These are phyloP conservation scores for Pleomassaria siparia DNA, from an alignment of 2,329 filamentous ascomycete genomes.

Conservation along the genomic window DNA sequence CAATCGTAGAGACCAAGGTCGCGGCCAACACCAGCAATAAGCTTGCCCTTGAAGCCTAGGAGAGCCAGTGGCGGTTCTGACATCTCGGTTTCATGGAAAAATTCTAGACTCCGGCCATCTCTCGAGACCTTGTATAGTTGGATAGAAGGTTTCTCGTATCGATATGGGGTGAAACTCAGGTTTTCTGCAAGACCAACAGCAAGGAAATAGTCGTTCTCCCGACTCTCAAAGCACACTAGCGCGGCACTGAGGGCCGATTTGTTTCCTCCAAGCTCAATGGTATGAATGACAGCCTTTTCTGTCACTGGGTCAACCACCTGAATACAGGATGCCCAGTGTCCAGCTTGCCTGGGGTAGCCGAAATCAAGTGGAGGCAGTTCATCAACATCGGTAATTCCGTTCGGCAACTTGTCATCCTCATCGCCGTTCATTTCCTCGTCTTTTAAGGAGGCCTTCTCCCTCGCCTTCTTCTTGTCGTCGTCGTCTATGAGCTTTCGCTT, in stretches of 20 bases:
- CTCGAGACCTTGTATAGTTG: constrained; percentile 90
- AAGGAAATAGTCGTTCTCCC: constrained; percentile 83
- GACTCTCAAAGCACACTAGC: constrained; percentile 78
- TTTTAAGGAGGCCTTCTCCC: background rate
- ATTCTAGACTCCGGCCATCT: constrained; percentile 83
- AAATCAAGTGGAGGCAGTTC: constrained; percentile 79
- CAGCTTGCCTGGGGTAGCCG: constrained; percentile 79
- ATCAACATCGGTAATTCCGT: constrained; percentile 29
- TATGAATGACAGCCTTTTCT: constrained; percentile 70
- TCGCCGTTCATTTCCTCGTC: constrained; percentile 44
- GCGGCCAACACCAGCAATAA: constrained; percentile 82
- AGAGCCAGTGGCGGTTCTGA: constrained; percentile 89
- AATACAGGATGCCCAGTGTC: constrained; percentile 95
- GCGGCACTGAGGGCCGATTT: constrained; percentile 88
- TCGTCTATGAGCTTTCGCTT: constrained; percentile 73
- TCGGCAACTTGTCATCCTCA: constrained; percentile 18
- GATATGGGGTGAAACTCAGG: constrained; percentile 73
- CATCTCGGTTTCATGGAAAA: constrained; percentile 94
- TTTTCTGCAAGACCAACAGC: constrained; percentile 93
- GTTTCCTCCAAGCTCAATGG: constrained; percentile 81
- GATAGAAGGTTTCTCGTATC: constrained; percentile 76
- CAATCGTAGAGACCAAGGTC: constrained; percentile 87
- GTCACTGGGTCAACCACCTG: constrained; percentile 82
- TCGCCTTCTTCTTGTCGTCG: constrained; percentile 51
- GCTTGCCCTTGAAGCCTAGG: constrained; percentile 85